Conservation (phyloP, 2,329 filamentous ascomycete species). For the Coniochaeta pulveracea region DNA sequence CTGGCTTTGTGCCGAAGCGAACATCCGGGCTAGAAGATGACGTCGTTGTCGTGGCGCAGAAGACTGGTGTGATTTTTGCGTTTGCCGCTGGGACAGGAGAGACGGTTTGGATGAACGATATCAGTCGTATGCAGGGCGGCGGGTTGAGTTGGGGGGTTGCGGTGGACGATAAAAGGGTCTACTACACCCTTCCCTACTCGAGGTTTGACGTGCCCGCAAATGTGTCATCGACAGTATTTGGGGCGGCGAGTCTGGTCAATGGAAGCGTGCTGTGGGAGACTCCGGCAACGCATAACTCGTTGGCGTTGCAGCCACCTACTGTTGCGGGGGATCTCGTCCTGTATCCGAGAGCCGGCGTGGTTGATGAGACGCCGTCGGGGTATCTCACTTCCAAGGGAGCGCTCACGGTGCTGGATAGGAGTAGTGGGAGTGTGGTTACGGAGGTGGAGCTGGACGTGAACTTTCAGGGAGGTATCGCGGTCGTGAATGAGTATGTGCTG, state of each 20-base stretch:
- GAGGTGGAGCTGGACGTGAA: conserved; percentile 4
- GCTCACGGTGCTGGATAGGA: conserved; percentile 5
- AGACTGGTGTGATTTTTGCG: conserved; percentile 17
- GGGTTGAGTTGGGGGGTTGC: conserved; percentile 21
- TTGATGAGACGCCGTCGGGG: background rate
- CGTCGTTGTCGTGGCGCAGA: conserved; percentile 18
- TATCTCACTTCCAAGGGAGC: background rate
- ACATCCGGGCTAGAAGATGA: conserved; percentile 10
- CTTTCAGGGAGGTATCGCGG: conserved; percentile 7
- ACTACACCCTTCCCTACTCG: conserved; percentile 17
- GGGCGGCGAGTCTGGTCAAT: conserved; percentile 8
- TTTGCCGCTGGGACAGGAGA: conserved; percentile 14
- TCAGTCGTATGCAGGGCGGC: conserved; percentile 14
- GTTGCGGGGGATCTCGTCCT: conserved; percentile 11
- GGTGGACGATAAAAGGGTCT: conserved; percentile 16
- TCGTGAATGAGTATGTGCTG: conserved; percentile 8
- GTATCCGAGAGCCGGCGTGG: too few species aligned
- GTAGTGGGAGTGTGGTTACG: conserved; percentile 5
- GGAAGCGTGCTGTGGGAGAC: conserved; percentile 11
- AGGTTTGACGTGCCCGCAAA: background rate
- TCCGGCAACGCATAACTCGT: conserved; percentile 4
- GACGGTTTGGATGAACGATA: conserved; percentile 14
- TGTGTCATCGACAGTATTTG: conserved; percentile 8
- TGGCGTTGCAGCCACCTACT: conserved; percentile 7
- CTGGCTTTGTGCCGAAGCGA: conserved; percentile 14